phyloP scores from a whole-genome alignment of 768 basidiomycete species.

The Xerocomellus intermedius region DNA sequence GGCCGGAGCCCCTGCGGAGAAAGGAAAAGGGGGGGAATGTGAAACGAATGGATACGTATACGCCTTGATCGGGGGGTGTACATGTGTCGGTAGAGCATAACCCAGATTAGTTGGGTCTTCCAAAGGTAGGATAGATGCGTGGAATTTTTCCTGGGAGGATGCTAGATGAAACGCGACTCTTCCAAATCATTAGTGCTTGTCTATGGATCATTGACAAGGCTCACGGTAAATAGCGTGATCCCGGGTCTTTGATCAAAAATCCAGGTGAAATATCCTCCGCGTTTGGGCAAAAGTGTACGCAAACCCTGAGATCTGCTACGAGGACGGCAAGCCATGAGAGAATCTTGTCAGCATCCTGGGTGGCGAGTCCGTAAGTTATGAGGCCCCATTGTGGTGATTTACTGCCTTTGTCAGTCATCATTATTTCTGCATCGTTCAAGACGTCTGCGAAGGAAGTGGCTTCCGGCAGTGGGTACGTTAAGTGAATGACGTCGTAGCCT shows the following conservation, averaged over 20 bases:
- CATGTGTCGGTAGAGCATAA: constrained; percentile 24
- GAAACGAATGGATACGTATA: constrained; percentile 39
- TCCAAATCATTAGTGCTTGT: not conserved
- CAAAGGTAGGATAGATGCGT: constrained; percentile 29
- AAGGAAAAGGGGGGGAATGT: constrained; percentile 38
- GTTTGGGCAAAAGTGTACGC: constrained; percentile 37
- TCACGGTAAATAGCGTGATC: constrained; percentile 31
- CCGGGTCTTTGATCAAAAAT: constrained; percentile 26
- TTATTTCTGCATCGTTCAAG: constrained; percentile 16
- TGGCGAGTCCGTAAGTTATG: constrained; percentile 31
- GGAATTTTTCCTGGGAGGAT: constrained; percentile 35
- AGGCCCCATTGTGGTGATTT: constrained; percentile 27
- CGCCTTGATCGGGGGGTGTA: constrained; percentile 29
- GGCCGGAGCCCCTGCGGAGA: constrained; percentile 33
- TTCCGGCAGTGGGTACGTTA: constrained; percentile 24
- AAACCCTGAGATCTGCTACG: constrained; percentile 24
- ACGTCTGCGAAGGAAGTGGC: constrained; percentile 14
- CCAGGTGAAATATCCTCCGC: constrained; percentile 23
- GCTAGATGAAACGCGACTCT: constrained; percentile 38
- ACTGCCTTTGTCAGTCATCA: constrained; percentile 6
- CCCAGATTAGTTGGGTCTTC: constrained; percentile 23
- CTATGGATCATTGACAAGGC: not conserved
- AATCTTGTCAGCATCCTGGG: constrained; percentile 22
- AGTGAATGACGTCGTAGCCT: constrained; percentile 37
- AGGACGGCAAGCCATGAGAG: constrained; percentile 3